These are phyloP conservation scores for Termitomyces sp. DNA, from an alignment of 768 basidiomycete genomes.

Conservation along the genomic window DNA sequence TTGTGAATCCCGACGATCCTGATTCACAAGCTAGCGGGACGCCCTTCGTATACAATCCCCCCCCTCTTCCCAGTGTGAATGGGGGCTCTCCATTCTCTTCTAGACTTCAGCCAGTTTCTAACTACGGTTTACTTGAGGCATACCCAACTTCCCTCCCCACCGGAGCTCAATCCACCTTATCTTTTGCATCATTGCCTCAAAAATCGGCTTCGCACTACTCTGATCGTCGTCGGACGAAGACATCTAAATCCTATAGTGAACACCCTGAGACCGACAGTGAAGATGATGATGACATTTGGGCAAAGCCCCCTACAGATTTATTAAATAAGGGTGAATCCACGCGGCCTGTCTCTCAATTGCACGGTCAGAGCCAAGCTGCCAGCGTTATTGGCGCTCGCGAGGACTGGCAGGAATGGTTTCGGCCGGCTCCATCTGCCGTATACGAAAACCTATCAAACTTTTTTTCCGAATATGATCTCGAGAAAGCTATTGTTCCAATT, in stretches of 20 bases:
- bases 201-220: not conserved
- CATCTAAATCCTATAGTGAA: not conserved
- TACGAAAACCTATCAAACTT: slow-evolving; percentile 76
- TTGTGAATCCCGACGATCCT: slow-evolving; percentile 28
- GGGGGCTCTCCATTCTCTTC: slow-evolving; percentile 11
- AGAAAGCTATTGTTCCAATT: slow-evolving; percentile 72
- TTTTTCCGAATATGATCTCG: slow-evolving; percentile 87
- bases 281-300: slow-evolving; percentile 22
- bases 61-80: slow-evolving; percentile 13
- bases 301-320: slow-evolving; percentile 24
- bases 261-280: slow-evolving; percentile 11
- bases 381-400: slow-evolving; percentile 4
- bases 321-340: not conserved
- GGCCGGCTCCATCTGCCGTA: slow-evolving; percentile 74
- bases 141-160: not conserved
- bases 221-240: not conserved
- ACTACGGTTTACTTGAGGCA: slow-evolving; percentile 1
- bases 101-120: slow-evolving; percentile 10
- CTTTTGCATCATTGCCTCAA: not conserved
- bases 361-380: not conserved
- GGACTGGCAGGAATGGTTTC: slow-evolving; percentile 36
- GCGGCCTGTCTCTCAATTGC: slow-evolving; percentile 2
- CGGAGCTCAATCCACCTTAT: not conserved
- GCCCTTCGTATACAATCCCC: slow-evolving; percentile 16
- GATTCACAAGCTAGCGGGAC: slow-evolving; percentile 14